These are phyloP conservation scores for Phytophthora multivora DNA, from an alignment of 352 stramenopile genomes.

Conservation along the genomic window DNA sequence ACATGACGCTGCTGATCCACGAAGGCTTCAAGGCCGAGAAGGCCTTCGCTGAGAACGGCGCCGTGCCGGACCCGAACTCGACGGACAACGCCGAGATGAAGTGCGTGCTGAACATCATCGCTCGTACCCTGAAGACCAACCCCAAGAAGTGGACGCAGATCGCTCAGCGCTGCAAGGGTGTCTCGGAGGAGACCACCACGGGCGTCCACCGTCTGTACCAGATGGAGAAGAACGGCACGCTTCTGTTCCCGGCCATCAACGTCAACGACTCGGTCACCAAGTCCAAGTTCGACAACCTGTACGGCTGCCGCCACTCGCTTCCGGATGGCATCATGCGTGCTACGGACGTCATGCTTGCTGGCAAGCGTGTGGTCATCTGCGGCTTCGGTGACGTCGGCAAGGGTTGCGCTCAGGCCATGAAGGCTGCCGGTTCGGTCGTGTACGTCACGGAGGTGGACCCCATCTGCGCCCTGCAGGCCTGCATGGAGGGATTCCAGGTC, in stretches of 20 bases:
- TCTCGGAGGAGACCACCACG: slow-evolving; percentile 99
- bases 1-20: slow-evolving; percentile 99
- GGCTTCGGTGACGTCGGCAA: slow-evolving; percentile 99
- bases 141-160: slow-evolving; percentile 98
- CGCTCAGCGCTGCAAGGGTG: slow-evolving; percentile 93
- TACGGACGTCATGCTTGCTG: slow-evolving; percentile 99
- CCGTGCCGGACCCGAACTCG: slow-evolving; percentile 93
- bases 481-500: slow-evolving; percentile 98
- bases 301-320: slow-evolving; percentile 99
- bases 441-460: slow-evolving; percentile 99
- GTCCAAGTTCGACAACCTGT: slow-evolving; percentile 99
- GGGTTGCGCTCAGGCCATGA: slow-evolving; percentile 97
- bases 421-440: slow-evolving; percentile 95
- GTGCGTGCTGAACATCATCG: slow-evolving; percentile 98
- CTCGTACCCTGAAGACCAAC: slow-evolving; percentile 93
- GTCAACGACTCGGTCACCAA: slow-evolving; percentile 99
- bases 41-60: slow-evolving; percentile 93
- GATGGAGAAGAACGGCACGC: slow-evolving; percentile 96
- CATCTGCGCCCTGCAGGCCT: slow-evolving; percentile 98
- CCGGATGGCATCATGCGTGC: slow-evolving; percentile 98
- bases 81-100: slow-evolving; percentile 99
- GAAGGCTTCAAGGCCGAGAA: slow-evolving; percentile 98
- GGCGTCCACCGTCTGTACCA: slow-evolving; percentile 98
- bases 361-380: slow-evolving; percentile 98
- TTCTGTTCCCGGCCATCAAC: slow-evolving; percentile 99